phyloP scores from a whole-genome alignment of 2,329 filamentous ascomycete species.

The Colletotrichum tamarilloi region DNA sequence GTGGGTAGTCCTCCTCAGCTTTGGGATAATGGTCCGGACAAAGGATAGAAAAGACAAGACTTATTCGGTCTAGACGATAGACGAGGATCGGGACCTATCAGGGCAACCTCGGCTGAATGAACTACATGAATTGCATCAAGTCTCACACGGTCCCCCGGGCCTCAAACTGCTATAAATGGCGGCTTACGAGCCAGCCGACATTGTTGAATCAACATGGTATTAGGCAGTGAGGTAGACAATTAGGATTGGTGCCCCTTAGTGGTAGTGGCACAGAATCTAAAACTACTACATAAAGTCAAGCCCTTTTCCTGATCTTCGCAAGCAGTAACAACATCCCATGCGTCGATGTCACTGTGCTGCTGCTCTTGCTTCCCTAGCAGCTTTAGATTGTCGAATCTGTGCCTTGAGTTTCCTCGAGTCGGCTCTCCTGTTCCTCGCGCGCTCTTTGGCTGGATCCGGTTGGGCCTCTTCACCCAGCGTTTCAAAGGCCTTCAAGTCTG shows the following conservation, averaged over 20 bases:
- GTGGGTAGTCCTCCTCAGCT: not conserved
- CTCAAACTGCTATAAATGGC: no score
- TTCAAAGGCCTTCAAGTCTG: slow-evolving; percentile 64
- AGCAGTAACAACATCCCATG: not conserved
- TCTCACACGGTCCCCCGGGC: no score
- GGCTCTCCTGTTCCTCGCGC: slow-evolving; percentile 42
- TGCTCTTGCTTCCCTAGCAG: slow-evolving; percentile 14
- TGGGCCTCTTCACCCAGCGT: slow-evolving; percentile 49
- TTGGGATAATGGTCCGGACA: not conserved
- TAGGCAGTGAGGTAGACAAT: no score
- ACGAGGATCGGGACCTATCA: not conserved
- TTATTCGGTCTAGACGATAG: not conserved
- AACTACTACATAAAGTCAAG: not conserved
- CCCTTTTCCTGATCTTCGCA: not conserved
- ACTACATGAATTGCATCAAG: not conserved
- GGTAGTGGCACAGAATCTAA: not conserved
- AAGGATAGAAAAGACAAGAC: not conserved
- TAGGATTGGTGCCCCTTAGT: not conserved
- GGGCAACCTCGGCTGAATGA: not conserved
- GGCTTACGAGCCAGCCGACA: no score
- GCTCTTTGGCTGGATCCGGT: slow-evolving; percentile 40
- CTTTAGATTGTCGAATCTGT: slow-evolving; percentile 46
- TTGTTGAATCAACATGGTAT: no score
- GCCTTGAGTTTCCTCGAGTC: slow-evolving; percentile 50
- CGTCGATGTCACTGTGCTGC: not conserved